Evolutionary conservation across 805 yeast genomes (phyloP).

Genomic region (Clavispora santaluciae): DNA sequence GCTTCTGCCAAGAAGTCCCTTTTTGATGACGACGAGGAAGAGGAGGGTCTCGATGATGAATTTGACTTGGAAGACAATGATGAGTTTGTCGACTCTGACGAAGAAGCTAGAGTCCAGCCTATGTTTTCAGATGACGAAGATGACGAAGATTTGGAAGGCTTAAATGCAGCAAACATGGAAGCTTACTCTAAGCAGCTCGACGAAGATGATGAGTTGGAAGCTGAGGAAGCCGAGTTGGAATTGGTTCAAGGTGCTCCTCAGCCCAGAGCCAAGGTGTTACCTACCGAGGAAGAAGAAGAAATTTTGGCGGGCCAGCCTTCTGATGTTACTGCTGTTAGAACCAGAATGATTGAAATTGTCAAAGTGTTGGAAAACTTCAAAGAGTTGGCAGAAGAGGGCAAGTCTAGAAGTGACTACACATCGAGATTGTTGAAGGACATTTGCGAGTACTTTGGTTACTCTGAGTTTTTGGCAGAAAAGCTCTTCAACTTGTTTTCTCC

Average conservation of each 20-base stretch:
- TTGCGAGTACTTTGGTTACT: slow-evolving; percentile 89
- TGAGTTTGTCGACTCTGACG: slow-evolving; percentile 50
- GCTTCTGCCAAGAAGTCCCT: slow-evolving; percentile 67
- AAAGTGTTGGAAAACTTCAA: slow-evolving; percentile 90
- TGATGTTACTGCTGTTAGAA: slow-evolving; percentile 78
- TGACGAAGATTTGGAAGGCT: slow-evolving; percentile 50
- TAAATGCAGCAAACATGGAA: slow-evolving; percentile 82
- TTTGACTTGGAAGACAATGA: slow-evolving; percentile 26
- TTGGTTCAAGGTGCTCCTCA: slow-evolving; percentile 49
- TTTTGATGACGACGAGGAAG: slow-evolving; percentile 68
- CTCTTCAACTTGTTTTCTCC: slow-evolving; percentile 89
- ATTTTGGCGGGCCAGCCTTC: slow-evolving; percentile 51
- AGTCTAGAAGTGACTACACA: slow-evolving; percentile 77
- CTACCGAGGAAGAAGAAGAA: slow-evolving; percentile 61
- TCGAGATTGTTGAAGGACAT: slow-evolving; percentile 80
- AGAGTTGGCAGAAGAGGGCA: slow-evolving; percentile 77
- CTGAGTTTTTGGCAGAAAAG: slow-evolving; percentile 89
- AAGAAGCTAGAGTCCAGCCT: slow-evolving; percentile 51
- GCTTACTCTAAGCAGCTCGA: slow-evolving; percentile 66
- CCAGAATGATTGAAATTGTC: slow-evolving; percentile 92
- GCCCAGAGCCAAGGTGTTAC: slow-evolving; percentile 75
- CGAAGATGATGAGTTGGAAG: slow-evolving; percentile 46
- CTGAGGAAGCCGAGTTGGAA: slow-evolving; percentile 48
- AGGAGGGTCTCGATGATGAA: slow-evolving; percentile 43
- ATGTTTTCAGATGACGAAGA: slow-evolving; percentile 78